Evolutionary conservation across 2,329 filamentous ascomycete species (phyloP).

Genomic region (Teratosphaeria destructans): DNA sequence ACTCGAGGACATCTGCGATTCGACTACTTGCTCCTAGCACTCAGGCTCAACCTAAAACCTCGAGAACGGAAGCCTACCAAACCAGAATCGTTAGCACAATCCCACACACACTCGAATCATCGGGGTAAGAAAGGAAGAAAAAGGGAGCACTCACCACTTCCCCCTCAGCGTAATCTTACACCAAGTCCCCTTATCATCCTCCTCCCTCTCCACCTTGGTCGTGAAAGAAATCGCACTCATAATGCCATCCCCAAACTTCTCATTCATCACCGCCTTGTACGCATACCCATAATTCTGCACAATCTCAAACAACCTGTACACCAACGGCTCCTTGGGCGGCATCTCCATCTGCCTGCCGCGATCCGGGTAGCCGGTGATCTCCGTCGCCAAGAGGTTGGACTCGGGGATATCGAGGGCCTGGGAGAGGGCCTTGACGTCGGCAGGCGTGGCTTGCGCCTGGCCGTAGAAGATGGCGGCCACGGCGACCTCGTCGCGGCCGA

Average conservation of each 20-base stretch:
- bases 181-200: constrained; percentile 75
- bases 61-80: constrained; percentile 38
- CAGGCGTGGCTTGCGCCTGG: constrained; percentile 60
- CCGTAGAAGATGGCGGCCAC: constrained; percentile 87
- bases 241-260: constrained; percentile 73
- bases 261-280: constrained; percentile 89
- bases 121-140: background rate
- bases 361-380: constrained; percentile 67
- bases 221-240: constrained; percentile 93
- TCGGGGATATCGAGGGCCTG: constrained; percentile 52
- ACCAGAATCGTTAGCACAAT: constrained; percentile 4
- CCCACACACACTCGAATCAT: background rate
- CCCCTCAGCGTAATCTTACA: constrained; percentile 73
- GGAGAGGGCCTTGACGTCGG: constrained; percentile 60
- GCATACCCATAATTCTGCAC: constrained; percentile 96
- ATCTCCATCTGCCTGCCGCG: constrained; percentile 69
- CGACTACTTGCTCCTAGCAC: background rate
- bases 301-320: constrained; percentile 87
- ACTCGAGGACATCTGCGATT: background rate
- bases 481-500: constrained; percentile 73
- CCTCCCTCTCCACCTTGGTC: constrained; percentile 75
- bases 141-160: constrained; percentile 55
- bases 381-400: constrained; percentile 42
- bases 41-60: constrained; percentile 32
- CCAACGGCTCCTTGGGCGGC: constrained; percentile 74